phyloP scores from a whole-genome alignment of 2,329 filamentous ascomycete species.

The Diatrype stigma region DNA sequence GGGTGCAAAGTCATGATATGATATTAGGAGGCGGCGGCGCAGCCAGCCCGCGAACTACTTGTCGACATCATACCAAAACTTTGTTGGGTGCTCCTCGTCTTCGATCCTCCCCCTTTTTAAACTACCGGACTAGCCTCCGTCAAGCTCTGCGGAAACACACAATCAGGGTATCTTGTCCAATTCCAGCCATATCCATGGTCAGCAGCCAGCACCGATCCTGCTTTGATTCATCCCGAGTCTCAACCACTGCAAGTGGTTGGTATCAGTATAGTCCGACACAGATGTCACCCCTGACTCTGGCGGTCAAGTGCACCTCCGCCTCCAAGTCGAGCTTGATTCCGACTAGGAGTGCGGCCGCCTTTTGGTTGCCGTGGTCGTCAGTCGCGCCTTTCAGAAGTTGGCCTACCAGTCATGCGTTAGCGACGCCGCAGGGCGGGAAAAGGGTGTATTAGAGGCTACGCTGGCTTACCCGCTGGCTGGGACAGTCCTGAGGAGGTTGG shows the following conservation, averaged over 20 bases:
- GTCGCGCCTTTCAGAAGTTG: slow-evolving; percentile 53
- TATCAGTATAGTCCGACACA: slow-evolving; percentile 54
- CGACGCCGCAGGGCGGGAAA: background rate
- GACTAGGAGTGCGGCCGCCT: slow-evolving; percentile 53
- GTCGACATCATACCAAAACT: background rate
- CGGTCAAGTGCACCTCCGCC: slow-evolving; percentile 59
- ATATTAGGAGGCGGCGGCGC: background rate
- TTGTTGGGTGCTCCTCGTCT: background rate
- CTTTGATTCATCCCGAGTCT: background rate
- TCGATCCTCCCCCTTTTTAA: background rate
- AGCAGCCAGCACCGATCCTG: background rate
- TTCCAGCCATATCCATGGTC: background rate
- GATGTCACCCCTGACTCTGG: slow-evolving; percentile 57
- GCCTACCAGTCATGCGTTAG: slow-evolving; percentile 29
- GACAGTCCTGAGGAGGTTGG: slow-evolving; percentile 35
- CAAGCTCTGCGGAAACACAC: background rate
- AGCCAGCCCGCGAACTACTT: background rate
- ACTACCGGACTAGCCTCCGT: background rate
- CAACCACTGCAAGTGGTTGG: background rate
- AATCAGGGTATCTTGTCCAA: background rate
- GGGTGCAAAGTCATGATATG: background rate
- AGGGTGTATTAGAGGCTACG: background rate
- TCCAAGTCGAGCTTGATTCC: slow-evolving; percentile 62
- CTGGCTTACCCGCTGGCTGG: slow-evolving; percentile 28
- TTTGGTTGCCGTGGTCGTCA: slow-evolving; percentile 54